Base-by-base conservation (phyloP, 139 green algal species). In the Micromonas commoda region DNA sequence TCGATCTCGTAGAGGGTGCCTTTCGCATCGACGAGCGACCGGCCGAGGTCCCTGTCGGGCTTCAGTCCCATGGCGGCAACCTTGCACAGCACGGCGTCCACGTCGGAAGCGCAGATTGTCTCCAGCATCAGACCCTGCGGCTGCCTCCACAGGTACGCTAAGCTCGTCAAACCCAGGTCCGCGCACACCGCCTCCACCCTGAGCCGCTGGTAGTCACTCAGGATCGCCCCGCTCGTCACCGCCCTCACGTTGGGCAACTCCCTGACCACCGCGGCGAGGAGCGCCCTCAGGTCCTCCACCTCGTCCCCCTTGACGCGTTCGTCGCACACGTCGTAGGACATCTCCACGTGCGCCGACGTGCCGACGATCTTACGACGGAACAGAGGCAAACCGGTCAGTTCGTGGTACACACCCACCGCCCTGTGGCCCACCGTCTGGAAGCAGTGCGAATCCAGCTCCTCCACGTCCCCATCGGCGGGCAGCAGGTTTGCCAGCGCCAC, bases 141-240 rank as follows among this genome's bases (percentile, higher is more conserved):
- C 79, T 90, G 84, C 68, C 91, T 89, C 95, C 95, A 99, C 64
- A 99, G 81, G 77, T 89, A 93, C 24, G 91, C 89, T 34, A 99
- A 87, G 0, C 93, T 96, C 31, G 92, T 87, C 38, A 99, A 84
- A 45, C 88, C 87, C 38, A 97, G 83, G 0, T 92, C 84, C 1
- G 73, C 71, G 63, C 91, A 97, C 71, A 97, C 89, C 6, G 85
- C 86, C 83, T 99, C 95, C 57, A 99, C 94, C 13, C 95, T 86
- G 64, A 96, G 82, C 24, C 95, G 86, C 87, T 99, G 95, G 86
- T 98, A 99, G 85, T 98, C 95, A 0, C 88, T 96, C 1, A 92
- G 91, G 38, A 99, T 97, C 19, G 95, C 95, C 0, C 95, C 95
- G 2, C 78, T 92, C 0, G 84, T 85, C 19, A 77, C 71, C 6